Evolutionary conservation across 192 early-diverging fungal species (phyloP).

Genomic region (Mortierella alpina): DNA sequence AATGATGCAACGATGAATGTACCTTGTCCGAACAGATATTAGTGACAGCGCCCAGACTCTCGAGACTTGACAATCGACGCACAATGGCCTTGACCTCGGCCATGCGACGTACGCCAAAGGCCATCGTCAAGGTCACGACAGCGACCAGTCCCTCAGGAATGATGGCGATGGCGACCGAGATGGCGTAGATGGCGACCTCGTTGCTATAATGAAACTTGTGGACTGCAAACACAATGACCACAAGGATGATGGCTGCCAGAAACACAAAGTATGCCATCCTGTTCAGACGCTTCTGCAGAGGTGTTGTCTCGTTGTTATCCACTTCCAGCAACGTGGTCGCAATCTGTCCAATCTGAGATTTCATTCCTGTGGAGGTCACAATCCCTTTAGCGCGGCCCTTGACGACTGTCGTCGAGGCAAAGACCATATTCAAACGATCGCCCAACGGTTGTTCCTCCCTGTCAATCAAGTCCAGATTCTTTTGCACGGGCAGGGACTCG

Average conservation of each 20-base stretch:
- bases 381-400: conserved; percentile 93
- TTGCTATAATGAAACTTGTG: conserved; percentile 70
- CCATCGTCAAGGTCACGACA: conserved; percentile 93
- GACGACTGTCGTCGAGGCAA: conserved; percentile 89
- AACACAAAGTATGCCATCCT: conserved; percentile 86
- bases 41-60: conserved; percentile 92
- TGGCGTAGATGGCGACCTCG: conserved; percentile 78
- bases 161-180: conserved; percentile 89
- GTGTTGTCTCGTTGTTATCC: conserved; percentile 64
- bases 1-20: not conserved
- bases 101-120: conserved; percentile 89
- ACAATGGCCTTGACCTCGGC: conserved; percentile 89
- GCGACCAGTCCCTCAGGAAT: conserved; percentile 96
- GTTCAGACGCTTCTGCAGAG: conserved; percentile 74
- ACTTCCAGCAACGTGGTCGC: conserved; percentile 81
- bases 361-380: conserved; percentile 84
- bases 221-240: conserved; percentile 88
- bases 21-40: conserved; percentile 96
- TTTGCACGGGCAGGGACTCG: conserved; percentile 88
- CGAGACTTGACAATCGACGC: conserved; percentile 87
- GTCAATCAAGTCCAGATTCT: conserved; percentile 74
- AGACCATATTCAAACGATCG: conserved; percentile 93
- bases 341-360: conserved; percentile 93
- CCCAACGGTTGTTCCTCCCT: conserved; percentile 78
- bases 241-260: conserved; percentile 72